Base-by-base conservation (phyloP, 1,139 yeast species). In the Suhomyces terraborum region DNA sequence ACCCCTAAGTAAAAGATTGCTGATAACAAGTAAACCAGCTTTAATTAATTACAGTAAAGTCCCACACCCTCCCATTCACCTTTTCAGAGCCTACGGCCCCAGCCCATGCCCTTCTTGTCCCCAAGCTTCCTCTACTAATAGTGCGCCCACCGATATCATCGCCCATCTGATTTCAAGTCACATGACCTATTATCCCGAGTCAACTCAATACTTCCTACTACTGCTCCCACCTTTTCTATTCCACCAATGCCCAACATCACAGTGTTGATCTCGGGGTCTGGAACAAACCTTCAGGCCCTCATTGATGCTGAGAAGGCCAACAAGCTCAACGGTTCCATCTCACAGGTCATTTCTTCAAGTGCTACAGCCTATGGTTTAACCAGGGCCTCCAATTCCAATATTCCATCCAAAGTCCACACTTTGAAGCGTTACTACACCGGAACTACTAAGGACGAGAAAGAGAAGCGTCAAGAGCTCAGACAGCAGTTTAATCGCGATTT, bases 211-310 rank as follows among this genome's bases (percentile, higher is more conserved):
- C 8, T 18, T 22, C 24, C 30, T 18, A 32, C 23, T 22, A 16
- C n/a, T 10, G 17, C 30, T 16, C 35, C 5, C 12, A 5, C 24
- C 20, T 23, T 8, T 17, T 13, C 25, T 12, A 6, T 24, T 22
- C 14, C 40, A 36, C 28, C 37, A 46, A n/a, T 49, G 50, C 24
- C 36, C 23, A 21, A 64, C 61, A 50, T 87, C 48, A 73, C 86
- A 8, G 97, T 93, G 1, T 77, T 93, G 38, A 93, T 93, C 36
- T 91, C 98, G 2, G 98, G 98, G 1, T 84, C 87, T 19, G 98
- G 98, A 1, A 82, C 97, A 16, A 93, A 93, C 57, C 70, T 93
- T 33, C 98, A 93, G 62, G 98, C 98, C 0, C 70, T 93, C 30
- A 88, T 93, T 35, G 96, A 93, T 60, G 88, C 95, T 1, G 67